These are phyloP conservation scores for Tolypocladium sp. DNA, from an alignment of 2,329 filamentous ascomycete species.

Conservation along the genomic window DNA sequence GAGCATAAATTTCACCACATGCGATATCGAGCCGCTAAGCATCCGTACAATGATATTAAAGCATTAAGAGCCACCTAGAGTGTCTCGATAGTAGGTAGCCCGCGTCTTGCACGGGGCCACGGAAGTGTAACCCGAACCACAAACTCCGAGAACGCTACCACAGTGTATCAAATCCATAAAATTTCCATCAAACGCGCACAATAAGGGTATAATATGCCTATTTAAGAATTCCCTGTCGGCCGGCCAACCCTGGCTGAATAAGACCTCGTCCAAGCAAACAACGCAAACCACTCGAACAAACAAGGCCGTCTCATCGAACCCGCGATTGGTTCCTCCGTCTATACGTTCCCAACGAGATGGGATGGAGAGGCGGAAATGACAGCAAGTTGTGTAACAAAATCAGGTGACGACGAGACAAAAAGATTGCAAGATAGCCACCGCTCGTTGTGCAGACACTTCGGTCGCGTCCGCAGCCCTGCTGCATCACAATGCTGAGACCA, in stretches of 20 bases:
- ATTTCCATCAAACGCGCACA: neutral
- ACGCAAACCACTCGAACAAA: neutral
- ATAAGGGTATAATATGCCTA: conserved; percentile 1
- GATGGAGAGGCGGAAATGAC: neutral
- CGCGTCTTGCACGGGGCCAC: neutral
- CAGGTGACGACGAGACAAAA: neutral
- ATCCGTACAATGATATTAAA: neutral
- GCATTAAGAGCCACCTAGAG: neutral
- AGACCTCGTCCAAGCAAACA: neutral
- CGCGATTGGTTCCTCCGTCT: neutral
- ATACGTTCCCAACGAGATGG: neutral
- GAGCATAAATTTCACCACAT: too few relatives aligned
- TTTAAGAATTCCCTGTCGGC: neutral
- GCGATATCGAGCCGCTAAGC: too few relatives aligned
- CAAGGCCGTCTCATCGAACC: neutral
- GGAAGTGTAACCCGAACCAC: neutral
- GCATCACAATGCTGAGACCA: neutral
- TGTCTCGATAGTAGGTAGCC: neutral
- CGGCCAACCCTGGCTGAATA: neutral
- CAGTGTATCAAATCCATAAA: neutral
- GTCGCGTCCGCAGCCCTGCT: neutral
- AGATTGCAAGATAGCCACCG: neutral
- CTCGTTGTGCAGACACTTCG: neutral
- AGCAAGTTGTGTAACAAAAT: neutral
- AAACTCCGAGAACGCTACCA: neutral